phyloP scores from a whole-genome alignment of 805 yeast species.

The Spathaspora passalidarum region DNA sequence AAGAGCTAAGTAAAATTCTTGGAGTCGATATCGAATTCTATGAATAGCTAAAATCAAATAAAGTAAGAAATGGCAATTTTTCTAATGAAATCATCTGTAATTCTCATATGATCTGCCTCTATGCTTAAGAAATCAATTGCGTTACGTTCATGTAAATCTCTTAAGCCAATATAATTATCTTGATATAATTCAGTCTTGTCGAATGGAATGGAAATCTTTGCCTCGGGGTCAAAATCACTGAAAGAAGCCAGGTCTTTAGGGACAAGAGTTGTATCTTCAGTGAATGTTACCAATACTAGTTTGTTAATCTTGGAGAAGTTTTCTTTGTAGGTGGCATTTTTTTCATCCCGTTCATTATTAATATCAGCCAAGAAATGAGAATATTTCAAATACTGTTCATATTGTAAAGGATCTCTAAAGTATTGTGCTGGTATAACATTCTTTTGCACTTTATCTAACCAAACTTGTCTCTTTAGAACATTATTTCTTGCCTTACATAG shows the following conservation, averaged over 20 bases:
- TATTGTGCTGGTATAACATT: slow-evolving; percentile 71
- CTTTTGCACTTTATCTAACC: slow-evolving; percentile 54
- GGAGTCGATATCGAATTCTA: slow-evolving; percentile 2
- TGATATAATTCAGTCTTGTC: slow-evolving; percentile 47
- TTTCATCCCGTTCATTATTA: slow-evolving; percentile 53
- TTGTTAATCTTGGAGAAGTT: slow-evolving; percentile 45
- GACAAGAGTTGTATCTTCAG: slow-evolving; percentile 61
- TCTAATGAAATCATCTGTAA: slow-evolving; percentile 50
- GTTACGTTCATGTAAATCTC: slow-evolving; percentile 38
- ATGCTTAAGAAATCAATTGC: slow-evolving; percentile 49
- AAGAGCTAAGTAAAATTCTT: neutral
- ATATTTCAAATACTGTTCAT: slow-evolving; percentile 51
- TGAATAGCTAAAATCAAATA: neutral
- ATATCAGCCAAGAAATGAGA: slow-evolving; percentile 61
- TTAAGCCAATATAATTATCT: slow-evolving; percentile 62
- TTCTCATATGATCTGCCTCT: slow-evolving; percentile 63
- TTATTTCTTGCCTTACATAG: slow-evolving; percentile 54
- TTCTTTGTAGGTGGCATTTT: slow-evolving; percentile 38
- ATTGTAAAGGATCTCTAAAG: slow-evolving; percentile 58
- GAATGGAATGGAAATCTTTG: slow-evolving; percentile 44
- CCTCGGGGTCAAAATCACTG: slow-evolving; percentile 45
- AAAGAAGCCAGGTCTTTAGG: slow-evolving; percentile 76
- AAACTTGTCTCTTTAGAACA: slow-evolving; percentile 57
- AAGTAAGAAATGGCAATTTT: slow-evolving; percentile 40
- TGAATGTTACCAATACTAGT: slow-evolving; percentile 59